Conservation (phyloP, 345 rosid species). For the Eucalyptus erythrocorys region DNA sequence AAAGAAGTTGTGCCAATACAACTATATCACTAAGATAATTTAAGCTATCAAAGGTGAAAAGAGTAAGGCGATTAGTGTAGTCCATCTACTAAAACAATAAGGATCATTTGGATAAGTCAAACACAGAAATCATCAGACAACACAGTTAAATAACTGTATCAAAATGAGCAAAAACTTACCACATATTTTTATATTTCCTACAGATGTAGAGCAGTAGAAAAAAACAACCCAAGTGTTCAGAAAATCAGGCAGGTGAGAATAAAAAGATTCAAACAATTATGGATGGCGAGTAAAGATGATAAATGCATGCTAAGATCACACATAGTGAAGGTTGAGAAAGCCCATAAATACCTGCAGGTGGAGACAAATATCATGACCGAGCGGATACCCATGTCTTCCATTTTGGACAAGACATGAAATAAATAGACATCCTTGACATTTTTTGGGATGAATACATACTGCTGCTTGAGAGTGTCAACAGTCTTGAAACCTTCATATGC, state of each 20-base stretch:
- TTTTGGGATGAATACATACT: conserved; percentile 57
- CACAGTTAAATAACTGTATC: background rate
- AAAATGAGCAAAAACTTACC: background rate
- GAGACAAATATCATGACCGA: conserved; percentile 93
- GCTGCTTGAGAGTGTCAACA: conserved; percentile 80
- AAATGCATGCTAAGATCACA: background rate
- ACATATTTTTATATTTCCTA: background rate
- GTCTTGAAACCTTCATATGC: conserved; percentile 91
- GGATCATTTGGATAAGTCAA: background rate
- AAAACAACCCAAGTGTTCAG: background rate
- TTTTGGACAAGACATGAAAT: conserved; percentile 55
- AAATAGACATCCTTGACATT: conserved; percentile 86
- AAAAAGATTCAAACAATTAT: background rate
- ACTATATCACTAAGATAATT: background rate
- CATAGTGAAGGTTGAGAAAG: background rate
- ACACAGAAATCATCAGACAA: background rate
- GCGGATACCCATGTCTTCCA: conserved; percentile 80
- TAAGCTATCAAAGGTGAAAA: background rate
- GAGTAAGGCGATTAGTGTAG: background rate
- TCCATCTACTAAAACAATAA: background rate
- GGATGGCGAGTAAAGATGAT: background rate
- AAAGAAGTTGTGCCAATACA: background rate
- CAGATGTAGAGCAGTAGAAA: background rate
- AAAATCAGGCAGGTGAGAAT: background rate
- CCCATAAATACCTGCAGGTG: conserved; percentile 64